A percentile compares a stretch with the other conserved stretches of the same genome.
These are phyloP conservation scores for Penicillium rolfsii DNA, from an alignment of 2,329 filamentous ascomycete genomes.

Conservation along the genomic window DNA sequence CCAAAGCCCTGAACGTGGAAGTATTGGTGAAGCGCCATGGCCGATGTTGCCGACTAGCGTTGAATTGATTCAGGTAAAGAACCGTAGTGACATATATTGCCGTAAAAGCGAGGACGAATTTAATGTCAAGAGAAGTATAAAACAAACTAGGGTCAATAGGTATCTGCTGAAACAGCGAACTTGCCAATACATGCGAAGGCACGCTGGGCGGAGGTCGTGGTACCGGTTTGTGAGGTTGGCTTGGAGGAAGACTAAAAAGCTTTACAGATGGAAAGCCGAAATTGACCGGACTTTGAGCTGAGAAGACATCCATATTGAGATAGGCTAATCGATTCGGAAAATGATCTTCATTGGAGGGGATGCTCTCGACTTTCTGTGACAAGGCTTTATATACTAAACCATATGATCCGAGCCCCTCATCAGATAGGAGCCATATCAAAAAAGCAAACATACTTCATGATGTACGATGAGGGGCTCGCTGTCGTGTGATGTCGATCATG, in stretches of 20 bases:
- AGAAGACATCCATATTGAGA: neutral
- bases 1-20: slow-evolving; percentile 7
- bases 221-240: slow-evolving; percentile 4
- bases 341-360: slow-evolving; percentile 1
- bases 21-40: slow-evolving; percentile 19
- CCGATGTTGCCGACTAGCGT: slow-evolving; percentile 12
- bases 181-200: neutral
- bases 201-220: neutral
- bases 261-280: slow-evolving; percentile 10
- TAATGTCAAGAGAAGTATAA: slow-evolving; percentile 5
- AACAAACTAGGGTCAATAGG: slow-evolving; percentile 10
- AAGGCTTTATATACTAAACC: slow-evolving; percentile 1
- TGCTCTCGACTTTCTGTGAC: neutral
- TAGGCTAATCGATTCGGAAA: neutral
- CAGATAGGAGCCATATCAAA: neutral
- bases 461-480: neutral
- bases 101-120: slow-evolving; percentile 16
- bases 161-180: slow-evolving; percentile 1
- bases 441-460: neutral
- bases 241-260: slow-evolving; percentile 14
- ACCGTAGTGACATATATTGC: slow-evolving; percentile 15
- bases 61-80: slow-evolving; percentile 18
- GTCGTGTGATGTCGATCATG: slow-evolving; percentile 1
- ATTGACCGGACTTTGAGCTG: neutral
- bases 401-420: neutral